Evolutionary conservation across 2,329 filamentous ascomycete species (phyloP).

Genomic region (Mariannaea elegans): DNA sequence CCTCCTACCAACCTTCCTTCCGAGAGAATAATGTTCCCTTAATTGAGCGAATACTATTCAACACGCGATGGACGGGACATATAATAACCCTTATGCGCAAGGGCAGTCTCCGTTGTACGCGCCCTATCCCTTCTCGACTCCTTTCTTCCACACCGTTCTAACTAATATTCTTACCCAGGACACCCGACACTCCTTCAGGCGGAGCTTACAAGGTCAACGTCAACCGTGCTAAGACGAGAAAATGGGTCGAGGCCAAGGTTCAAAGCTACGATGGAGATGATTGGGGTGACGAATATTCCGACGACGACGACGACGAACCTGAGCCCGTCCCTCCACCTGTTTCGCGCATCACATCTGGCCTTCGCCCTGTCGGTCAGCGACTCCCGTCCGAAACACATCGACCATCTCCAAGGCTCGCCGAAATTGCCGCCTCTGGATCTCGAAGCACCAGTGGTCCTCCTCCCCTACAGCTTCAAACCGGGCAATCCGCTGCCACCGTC

Average conservation of each 20-base stretch:
- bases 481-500: constrained; percentile 17
- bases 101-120: constrained; percentile 41
- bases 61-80: constrained; percentile 43
- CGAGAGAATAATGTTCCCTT: constrained; percentile 36
- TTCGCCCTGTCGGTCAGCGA: constrained; percentile 44
- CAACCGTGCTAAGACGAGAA: constrained; percentile 87
- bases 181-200: constrained; percentile 44
- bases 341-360: constrained; percentile 38
- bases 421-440: constrained; percentile 36
- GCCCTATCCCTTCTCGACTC: background rate
- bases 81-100: constrained; percentile 41
- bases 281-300: constrained; percentile 80
- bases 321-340: constrained; percentile 50
- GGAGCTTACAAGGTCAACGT: constrained; percentile 81
- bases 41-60: constrained; percentile 20
- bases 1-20: constrained; percentile 6
- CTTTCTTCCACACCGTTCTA: constrained; percentile 12
- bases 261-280: constrained; percentile 92
- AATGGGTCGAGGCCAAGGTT: constrained; percentile 92
- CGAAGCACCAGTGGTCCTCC: constrained; percentile 37
- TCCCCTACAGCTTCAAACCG: constrained; percentile 40
- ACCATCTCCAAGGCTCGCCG: constrained; percentile 36
- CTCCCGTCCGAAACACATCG: constrained; percentile 39
- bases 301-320: constrained; percentile 63
- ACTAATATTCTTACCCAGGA: constrained; percentile 32